Evolutionary conservation across 345 rosid species (phyloP), one percentile per base, ranked within the genome.

Genomic region (Cardamine resedifolia): DNA sequence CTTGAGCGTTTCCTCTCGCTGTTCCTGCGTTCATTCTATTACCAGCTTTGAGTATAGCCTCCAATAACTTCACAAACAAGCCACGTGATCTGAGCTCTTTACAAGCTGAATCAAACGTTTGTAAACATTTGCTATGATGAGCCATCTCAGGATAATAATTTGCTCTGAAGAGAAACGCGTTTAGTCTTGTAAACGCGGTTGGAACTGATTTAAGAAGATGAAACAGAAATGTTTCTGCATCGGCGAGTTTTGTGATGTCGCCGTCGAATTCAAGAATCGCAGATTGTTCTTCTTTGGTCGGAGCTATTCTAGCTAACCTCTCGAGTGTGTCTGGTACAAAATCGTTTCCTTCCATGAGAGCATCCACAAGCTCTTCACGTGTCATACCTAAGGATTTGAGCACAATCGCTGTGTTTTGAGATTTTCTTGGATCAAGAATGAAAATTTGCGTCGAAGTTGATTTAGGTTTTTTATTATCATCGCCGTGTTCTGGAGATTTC

Each of bases 21-120:
- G 97, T 95, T 48, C 99, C 96, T 0, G 90, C 93, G 70, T 91
- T 95, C 99, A 95, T 95, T 4, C 97, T 79, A 53, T 95, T 91
- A 0, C 99, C 99, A 14, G 97, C 93, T 83, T 95, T 91, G 6
- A 95, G 91, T 52, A 95, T 79, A 2, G 99, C 99, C 58, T 95
- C 99, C 6, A 95, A 72, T 20, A 95, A 93, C 79, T 91, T 95
- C 48, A 88, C 69, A 6, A 95, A 95, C 16, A 95, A 74, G n/a
- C 96, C 88, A 14, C 85, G 82, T n/a, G 78, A 80, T 20, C 85
- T 81, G 0, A 95, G 92, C 79, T 91, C 96, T 68, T 75, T 84
- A 43, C 96, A 89, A 2, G 87, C 99, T 10, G 64, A 50, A 39
- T 88, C 90, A 16, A 94, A 84, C 3, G 75, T 80, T 44, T 82